phyloP scores from a whole-genome alignment of 2,329 filamentous ascomycete species.

The Pleomassaria siparia region DNA sequence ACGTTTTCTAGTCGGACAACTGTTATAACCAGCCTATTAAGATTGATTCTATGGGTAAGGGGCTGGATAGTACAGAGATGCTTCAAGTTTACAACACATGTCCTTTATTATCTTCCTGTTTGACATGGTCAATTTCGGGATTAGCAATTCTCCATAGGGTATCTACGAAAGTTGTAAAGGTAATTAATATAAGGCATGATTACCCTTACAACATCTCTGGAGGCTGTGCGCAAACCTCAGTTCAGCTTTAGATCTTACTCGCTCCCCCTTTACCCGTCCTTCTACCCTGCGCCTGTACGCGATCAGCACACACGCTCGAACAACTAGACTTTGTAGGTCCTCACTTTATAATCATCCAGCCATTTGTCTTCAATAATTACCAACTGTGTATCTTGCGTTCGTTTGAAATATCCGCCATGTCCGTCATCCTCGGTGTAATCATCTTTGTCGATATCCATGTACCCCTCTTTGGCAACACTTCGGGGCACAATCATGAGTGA shows the following conservation, averaged over 20 bases:
- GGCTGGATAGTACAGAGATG: too few relatives aligned
- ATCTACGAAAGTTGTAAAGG: too few relatives aligned
- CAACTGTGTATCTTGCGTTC: conserved; percentile 43
- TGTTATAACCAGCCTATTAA: too few relatives aligned
- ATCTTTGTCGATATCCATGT: conserved; percentile 45
- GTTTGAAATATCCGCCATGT: conserved; percentile 39
- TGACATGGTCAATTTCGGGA: too few relatives aligned
- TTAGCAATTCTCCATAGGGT: too few relatives aligned
- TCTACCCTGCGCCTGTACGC: neutral
- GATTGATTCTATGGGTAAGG: too few relatives aligned
- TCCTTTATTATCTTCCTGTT: too few relatives aligned
- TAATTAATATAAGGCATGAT: too few relatives aligned
- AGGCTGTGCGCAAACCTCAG: too few relatives aligned
- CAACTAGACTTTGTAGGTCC: conserved; percentile 34
- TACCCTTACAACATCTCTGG: too few relatives aligned
- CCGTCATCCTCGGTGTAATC: conserved; percentile 40
- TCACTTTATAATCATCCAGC: conserved; percentile 41
- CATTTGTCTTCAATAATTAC: conserved; percentile 48
- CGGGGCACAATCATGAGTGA: conserved; percentile 47
- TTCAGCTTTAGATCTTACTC: neutral
- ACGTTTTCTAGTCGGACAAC: too few relatives aligned
- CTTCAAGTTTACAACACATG: too few relatives aligned
- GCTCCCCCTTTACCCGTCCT: neutral
- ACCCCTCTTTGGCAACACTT: conserved; percentile 44
- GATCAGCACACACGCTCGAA: neutral